phyloP scores from a whole-genome alignment of 306 rosid genomes.

The Crotalaria pallida region DNA sequence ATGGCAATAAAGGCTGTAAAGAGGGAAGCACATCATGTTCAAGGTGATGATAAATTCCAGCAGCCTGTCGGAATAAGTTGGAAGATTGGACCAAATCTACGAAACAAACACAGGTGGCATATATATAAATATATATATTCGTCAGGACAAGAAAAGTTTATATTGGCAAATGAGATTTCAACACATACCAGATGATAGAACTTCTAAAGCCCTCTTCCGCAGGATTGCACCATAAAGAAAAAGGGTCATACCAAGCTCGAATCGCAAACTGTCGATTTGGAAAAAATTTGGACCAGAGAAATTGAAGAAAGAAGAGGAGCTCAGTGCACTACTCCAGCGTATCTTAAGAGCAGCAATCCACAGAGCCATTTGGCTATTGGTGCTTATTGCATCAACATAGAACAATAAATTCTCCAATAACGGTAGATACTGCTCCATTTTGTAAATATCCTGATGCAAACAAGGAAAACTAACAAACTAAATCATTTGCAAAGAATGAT shows the following conservation, averaged over 20 bases:
- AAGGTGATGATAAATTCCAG: slow-evolving; percentile 67
- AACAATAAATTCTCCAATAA: slow-evolving; percentile 54
- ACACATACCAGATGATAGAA: slow-evolving; percentile 50
- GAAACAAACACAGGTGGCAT: slow-evolving; percentile 25
- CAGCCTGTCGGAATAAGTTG: slow-evolving; percentile 65
- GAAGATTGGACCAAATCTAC: slow-evolving; percentile 63
- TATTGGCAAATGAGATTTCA: not conserved
- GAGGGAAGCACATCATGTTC: slow-evolving; percentile 55
- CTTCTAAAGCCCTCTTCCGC: slow-evolving; percentile 62
- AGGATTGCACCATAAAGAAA: slow-evolving; percentile 65
- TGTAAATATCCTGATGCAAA: slow-evolving; percentile 56
- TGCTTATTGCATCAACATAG: slow-evolving; percentile 25
- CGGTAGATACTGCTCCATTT: slow-evolving; percentile 61
- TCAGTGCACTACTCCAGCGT: slow-evolving; percentile 62
- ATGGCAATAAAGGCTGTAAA: slow-evolving; percentile 29
- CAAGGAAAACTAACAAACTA: not conserved
- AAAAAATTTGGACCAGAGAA: slow-evolving; percentile 49
- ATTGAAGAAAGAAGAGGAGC: slow-evolving; percentile 48
- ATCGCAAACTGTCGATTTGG: slow-evolving; percentile 48
- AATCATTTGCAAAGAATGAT: not conserved
- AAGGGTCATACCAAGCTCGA: slow-evolving; percentile 64
- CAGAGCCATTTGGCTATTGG: slow-evolving; percentile 19
- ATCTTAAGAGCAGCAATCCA: slow-evolving; percentile 49
- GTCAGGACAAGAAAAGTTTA: not conserved
- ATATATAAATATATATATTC: not conserved